Conservation (phyloP, 1,284 basidiomycete genomes). For the Trametes versicolor region DNA sequence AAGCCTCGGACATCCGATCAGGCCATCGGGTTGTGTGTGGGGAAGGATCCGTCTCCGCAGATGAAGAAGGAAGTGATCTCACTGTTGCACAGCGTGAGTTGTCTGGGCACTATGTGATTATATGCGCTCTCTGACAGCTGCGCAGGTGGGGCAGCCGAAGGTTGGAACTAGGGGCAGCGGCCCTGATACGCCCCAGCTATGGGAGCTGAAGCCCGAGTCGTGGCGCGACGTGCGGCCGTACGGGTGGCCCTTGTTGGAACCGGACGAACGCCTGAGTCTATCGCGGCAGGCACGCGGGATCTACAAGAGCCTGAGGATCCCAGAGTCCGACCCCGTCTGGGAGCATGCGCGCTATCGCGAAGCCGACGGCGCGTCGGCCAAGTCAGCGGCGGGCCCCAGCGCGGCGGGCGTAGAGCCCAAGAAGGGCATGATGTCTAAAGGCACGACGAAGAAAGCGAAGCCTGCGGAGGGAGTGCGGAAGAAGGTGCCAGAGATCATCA, state of each 20-base stretch:
- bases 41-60: conserved; percentile 25
- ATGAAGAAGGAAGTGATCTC: conserved; percentile 36
- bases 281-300: conserved; percentile 58
- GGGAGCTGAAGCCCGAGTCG: conserved; percentile 60
- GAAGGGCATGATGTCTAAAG: conserved; percentile 35
- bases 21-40: conserved; percentile 36
- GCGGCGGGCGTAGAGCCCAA: conserved; percentile 23
- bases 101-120: conserved; percentile 1
- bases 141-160: conserved; percentile 61
- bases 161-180: conserved; percentile 47
- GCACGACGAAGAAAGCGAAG: conserved; percentile 58
- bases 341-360: conserved; percentile 49
- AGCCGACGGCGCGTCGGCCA: conserved; percentile 14
- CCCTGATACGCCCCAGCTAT: conserved; percentile 50
- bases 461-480: conserved; percentile 35
- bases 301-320: conserved; percentile 59
- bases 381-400: conserved; percentile 25
- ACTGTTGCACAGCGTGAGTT: conserved; percentile 59
- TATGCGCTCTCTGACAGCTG: conserved; percentile 3
- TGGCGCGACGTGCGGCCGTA: conserved; percentile 78
- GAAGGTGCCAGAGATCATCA: conserved; percentile 52
- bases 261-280: conserved; percentile 55
- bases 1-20: conserved; percentile 54
- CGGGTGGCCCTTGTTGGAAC: conserved; percentile 60
- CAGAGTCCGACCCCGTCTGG: conserved; percentile 68